These are phyloP conservation scores for Starmerella tilneyi DNA, from an alignment of 805 yeast species.

Conservation along the genomic window DNA sequence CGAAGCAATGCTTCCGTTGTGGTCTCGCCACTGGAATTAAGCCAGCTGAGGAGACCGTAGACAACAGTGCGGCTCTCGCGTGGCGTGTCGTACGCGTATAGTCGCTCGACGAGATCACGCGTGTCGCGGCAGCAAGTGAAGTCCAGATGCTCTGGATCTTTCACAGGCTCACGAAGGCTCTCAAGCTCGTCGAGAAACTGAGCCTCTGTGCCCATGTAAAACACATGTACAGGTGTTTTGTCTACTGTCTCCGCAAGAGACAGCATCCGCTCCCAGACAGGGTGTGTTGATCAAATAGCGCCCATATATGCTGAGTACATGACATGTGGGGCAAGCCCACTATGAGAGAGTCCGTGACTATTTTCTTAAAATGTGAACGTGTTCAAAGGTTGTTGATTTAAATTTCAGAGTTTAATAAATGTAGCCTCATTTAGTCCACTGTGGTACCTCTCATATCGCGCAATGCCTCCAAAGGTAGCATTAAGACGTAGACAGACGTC, in stretches of 20 bases:
- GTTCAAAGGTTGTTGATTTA: no score
- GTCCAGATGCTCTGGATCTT: conserved; percentile 16
- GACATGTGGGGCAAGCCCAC: no score
- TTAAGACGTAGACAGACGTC: no score
- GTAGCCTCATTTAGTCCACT: no score
- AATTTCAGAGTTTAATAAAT: no score
- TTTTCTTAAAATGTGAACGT: no score
- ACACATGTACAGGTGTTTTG: conserved; percentile 11
- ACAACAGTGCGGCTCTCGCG: not conserved
- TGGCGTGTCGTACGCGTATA: not conserved
- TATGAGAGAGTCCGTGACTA: no score
- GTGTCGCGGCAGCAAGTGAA: conserved; percentile 13
- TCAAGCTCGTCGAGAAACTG: conserved; percentile 12
- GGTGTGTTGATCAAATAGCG: not conserved
- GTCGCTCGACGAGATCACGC: not conserved
- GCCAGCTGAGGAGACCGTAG: conserved; percentile 12
- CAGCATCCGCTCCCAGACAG: conserved; percentile 5
- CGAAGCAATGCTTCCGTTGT: conserved; percentile 10
- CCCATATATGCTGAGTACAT: not conserved
- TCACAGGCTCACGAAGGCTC: not conserved
- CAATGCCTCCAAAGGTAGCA: no score
- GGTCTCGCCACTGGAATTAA: not conserved
- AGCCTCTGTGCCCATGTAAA: conserved; percentile 16
- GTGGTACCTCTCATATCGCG: no score
- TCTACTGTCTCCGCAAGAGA: conserved; percentile 5